Percentiles rank a stretch among this genome's conserved stretches.
These are phyloP conservation scores for Daedaleopsis sinensis DNA, from an alignment of 768 basidiomycete genomes.

Conservation along the genomic window DNA sequence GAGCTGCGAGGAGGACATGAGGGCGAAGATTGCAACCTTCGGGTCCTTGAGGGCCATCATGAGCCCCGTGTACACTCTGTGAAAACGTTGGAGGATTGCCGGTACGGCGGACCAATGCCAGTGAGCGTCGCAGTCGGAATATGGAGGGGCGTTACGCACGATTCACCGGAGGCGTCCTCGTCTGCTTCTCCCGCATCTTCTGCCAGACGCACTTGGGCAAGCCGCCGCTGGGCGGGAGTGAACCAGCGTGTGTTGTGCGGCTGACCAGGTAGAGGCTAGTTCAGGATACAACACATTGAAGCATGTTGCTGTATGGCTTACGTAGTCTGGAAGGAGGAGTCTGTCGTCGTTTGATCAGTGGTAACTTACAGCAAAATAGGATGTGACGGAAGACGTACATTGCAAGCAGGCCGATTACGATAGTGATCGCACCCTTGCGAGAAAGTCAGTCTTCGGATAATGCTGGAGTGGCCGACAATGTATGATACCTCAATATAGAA, in stretches of 20 bases:
- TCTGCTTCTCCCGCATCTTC: conserved; percentile 74
- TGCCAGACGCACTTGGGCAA: conserved; percentile 68
- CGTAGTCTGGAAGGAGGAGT: conserved; percentile 62
- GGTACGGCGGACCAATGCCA: too few species aligned
- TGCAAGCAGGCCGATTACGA: conserved; percentile 55
- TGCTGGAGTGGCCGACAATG: background rate
- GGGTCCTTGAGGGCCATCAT: conserved; percentile 58
- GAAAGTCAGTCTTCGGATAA: background rate
- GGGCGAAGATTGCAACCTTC: conserved; percentile 54
- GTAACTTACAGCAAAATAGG: background rate
- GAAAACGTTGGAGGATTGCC: background rate
- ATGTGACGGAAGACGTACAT: conserved; percentile 42
- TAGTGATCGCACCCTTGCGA: conserved; percentile 61
- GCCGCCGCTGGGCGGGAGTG: conserved; percentile 46
- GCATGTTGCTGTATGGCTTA: conserved; percentile 32
- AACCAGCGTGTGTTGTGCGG: conserved; percentile 68
- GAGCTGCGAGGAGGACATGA: conserved; percentile 53
- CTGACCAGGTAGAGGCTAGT: conserved; percentile 31
- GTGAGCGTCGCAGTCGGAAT: background rate
- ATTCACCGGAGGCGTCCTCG: conserved; percentile 55
- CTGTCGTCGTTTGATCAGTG: conserved; percentile 32
- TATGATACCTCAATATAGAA: conserved; percentile 65
- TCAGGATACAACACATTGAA: background rate
- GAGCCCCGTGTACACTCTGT: conserved; percentile 54
- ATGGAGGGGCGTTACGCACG: conserved; percentile 43